Base-by-base conservation (phyloP, 164 flowering plant genomes). In the Magnolia changhungtana region DNA sequence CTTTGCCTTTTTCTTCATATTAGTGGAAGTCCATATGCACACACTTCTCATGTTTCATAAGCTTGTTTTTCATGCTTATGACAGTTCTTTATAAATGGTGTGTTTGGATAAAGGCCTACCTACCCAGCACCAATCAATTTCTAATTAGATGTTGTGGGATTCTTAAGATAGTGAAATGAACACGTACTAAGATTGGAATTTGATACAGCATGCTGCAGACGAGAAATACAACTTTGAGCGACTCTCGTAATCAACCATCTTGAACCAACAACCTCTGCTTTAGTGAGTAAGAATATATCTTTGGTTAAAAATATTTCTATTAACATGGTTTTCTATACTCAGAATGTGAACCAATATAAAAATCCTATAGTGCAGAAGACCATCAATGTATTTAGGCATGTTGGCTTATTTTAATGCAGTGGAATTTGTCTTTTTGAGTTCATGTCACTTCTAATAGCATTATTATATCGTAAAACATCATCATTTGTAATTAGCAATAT, bases 141-240 rank as follows among this genome's bases (percentile, higher is more conserved):
- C 58, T 52, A 13, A 8, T 52, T 52, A 13, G 8, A 67, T 67
- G 16, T 3, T 29, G 9, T 24, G 70, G 66, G 70, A 29, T 67
- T 67, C 70, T 31, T 29, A 23, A 16, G 50, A 67, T 29, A 20
- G 23, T 23, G 27, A 27, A 21, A 65, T 20, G 10, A 65, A 23
- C 11, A 65, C 23, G 8, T 65, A 20, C 5, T 7, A 65, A 65
- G 21, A 65, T 58, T 55, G 61, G 78, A 70, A 77, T 18, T 77
- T 67, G 79, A 67, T 83, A 72, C 93, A 95, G 98, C 98, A 95
- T 90, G 98, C 98, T 76, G 98, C 98, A 80, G 98, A 95, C 87
- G 98, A 95, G 88, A 95, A 95, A 82, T 92, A 87, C 86, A 95
- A 95, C 82, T 95, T 85, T 85, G 98, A 93, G 84, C 87, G 86